phyloP scores from a whole-genome alignment of 768 basidiomycete genomes.

The Amanita muscaria region DNA sequence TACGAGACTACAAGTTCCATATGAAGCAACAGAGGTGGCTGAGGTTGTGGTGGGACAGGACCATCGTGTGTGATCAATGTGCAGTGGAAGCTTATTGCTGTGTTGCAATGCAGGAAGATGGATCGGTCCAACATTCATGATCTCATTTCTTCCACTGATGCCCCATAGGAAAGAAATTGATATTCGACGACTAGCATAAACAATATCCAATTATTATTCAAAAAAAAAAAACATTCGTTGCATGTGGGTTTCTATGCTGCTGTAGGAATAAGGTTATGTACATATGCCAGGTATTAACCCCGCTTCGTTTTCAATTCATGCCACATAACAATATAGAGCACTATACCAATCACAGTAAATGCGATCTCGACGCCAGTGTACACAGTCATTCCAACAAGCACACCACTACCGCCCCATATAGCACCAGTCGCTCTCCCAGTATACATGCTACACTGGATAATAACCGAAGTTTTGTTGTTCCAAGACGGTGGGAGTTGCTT shows the following conservation, averaged over 20 bases:
- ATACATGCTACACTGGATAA: conserved; percentile 64
- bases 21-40: no score
- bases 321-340: conserved; percentile 52
- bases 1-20: no score
- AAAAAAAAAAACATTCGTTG: no score
- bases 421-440: conserved; percentile 57
- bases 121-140: conserved; percentile 17
- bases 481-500: conserved; percentile 60
- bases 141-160: background rate
- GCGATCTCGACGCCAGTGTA: conserved; percentile 54
- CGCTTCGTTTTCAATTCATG: conserved; percentile 55
- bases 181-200: conserved; percentile 28
- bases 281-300: no score
- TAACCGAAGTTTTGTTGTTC: conserved; percentile 48
- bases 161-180: conserved; percentile 23
- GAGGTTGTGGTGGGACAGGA: no score
- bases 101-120: conserved; percentile 36
- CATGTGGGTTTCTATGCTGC: no score
- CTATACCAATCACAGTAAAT: conserved; percentile 47
- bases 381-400: conserved; percentile 49
- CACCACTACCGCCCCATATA: conserved; percentile 59
- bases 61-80: no score
- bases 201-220: no score
- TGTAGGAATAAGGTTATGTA: no score
- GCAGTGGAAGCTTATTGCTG: no score